phyloP scores from a whole-genome alignment of 495 filamentous ascomycete genomes.

The Cercophora scortea region DNA sequence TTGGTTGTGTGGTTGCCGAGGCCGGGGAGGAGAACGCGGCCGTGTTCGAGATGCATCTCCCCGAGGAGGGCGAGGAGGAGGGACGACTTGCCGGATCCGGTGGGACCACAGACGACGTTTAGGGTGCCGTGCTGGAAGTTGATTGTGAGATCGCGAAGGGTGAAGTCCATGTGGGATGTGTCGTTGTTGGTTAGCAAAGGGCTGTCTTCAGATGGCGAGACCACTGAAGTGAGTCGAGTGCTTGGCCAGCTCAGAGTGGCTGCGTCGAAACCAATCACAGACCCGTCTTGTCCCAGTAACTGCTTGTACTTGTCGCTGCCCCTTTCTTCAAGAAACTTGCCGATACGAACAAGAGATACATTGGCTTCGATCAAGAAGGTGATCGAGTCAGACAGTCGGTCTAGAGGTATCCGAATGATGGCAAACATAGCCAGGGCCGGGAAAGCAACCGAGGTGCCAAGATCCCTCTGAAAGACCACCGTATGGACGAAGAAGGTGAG shows the following conservation, averaged over 20 bases:
- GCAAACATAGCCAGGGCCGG: neutral
- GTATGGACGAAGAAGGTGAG: neutral
- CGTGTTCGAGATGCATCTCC: slow-evolving; percentile 9
- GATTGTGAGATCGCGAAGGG: neutral
- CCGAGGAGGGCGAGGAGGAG: slow-evolving; percentile 11
- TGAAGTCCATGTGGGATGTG: neutral
- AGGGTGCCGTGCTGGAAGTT: neutral
- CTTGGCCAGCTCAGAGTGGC: neutral
- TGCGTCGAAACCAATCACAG: neutral
- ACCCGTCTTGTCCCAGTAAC: neutral
- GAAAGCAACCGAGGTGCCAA: neutral
- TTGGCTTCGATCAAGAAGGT: neutral
- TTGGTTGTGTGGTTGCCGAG: slow-evolving; percentile 1
- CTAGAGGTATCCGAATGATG: neutral
- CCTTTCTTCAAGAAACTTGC: neutral
- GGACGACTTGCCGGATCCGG: slow-evolving; percentile 12
- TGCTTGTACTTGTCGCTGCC: neutral
- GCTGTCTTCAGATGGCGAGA: neutral
- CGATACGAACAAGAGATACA: neutral
- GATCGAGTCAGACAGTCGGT: neutral
- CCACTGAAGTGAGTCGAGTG: neutral
- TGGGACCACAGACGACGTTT: slow-evolving; percentile 4
- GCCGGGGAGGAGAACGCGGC: slow-evolving; percentile 3
- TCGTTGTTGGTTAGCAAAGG: neutral
- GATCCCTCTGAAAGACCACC: neutral